phyloP scores from a whole-genome alignment of 768 basidiomycete species.

The Collybia sp. region DNA sequence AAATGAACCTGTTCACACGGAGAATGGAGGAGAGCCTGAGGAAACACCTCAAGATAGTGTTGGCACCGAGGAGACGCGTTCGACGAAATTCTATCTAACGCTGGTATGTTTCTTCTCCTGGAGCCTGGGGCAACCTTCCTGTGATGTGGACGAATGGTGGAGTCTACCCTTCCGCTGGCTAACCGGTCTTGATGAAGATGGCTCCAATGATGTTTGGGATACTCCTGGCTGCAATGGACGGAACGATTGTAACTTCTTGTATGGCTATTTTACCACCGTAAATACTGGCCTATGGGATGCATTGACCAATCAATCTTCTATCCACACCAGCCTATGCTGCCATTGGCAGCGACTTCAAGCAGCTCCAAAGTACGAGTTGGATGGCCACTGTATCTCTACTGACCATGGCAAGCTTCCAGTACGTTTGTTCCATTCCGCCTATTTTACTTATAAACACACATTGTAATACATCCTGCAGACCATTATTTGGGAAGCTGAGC shows the following conservation, averaged over 20 bases:
- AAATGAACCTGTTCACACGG: constrained; percentile 9
- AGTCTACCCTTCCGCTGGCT: not conserved
- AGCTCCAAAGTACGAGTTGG: constrained; percentile 64
- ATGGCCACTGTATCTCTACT: constrained; percentile 62
- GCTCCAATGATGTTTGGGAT: constrained; percentile 45
- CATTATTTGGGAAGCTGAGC: constrained; percentile 59
- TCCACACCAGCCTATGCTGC: constrained; percentile 39
- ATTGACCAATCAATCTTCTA: constrained; percentile 9
- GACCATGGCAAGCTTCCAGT: constrained; percentile 60
- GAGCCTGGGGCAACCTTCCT: not conserved
- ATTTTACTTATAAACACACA: not conserved
- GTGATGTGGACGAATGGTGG: not conserved
- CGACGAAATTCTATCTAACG: constrained; percentile 16
- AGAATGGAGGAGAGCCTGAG: not conserved
- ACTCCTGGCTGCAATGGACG: constrained; percentile 44
- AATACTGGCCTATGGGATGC: not conserved
- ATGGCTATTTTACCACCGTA: constrained; percentile 7
- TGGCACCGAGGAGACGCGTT: constrained; percentile 5
- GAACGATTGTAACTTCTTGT: constrained; percentile 47
- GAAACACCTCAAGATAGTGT: constrained; percentile 4
- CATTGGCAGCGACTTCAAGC: constrained; percentile 55
- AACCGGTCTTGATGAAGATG: constrained; percentile 20
- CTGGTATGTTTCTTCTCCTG: constrained; percentile 11
- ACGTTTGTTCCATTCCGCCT: not conserved
- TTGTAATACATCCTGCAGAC: constrained; percentile 33